Conservation (phyloP, 2,329 filamentous ascomycete genomes). For the Colletotrichum theobromicola region DNA sequence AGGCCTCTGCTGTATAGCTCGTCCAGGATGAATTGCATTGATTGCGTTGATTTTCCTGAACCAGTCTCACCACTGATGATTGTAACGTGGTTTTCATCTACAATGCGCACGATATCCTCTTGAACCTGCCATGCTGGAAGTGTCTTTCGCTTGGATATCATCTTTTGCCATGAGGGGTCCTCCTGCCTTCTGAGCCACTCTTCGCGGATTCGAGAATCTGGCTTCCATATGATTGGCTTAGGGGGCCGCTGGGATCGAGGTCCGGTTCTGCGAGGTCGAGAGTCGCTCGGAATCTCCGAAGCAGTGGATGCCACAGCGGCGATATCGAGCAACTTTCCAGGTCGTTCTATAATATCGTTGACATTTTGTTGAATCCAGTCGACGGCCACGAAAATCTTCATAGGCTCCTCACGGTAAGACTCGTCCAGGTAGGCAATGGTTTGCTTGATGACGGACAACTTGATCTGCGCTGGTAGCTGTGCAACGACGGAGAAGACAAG, state of each 20-base stretch:
- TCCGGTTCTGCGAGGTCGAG: constrained; percentile 26
- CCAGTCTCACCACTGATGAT: constrained; percentile 98
- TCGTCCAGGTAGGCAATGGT: constrained; percentile 74
- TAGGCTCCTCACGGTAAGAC: constrained; percentile 80
- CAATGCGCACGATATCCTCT: constrained; percentile 76
- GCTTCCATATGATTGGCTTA: constrained; percentile 67
- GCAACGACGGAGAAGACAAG: constrained; percentile 73
- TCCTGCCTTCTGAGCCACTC: constrained; percentile 75
- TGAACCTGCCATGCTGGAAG: constrained; percentile 89
- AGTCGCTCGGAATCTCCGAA: constrained; percentile 51
- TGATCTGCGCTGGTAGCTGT: constrained; percentile 88
- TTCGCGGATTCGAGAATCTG: constrained; percentile 64
- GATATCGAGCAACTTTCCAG: constrained; percentile 84
- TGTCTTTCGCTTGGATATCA: constrained; percentile 73
- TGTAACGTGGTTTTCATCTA: constrained; percentile 82
- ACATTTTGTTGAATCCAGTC: constrained; percentile 92
- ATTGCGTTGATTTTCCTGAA: constrained; percentile 96
- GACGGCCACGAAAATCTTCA: constrained; percentile 85
- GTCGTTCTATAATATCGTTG: constrained; percentile 80
- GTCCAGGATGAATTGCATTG: constrained; percentile 93
- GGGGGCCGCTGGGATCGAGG: constrained; percentile 49
- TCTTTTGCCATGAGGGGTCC: constrained; percentile 70
- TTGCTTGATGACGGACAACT: constrained; percentile 84
- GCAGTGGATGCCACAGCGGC: constrained; percentile 76
- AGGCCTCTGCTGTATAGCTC: constrained; percentile 80